Base-by-base conservation (phyloP, 1,139 yeast species). In the Candida sanyaensis region DNA sequence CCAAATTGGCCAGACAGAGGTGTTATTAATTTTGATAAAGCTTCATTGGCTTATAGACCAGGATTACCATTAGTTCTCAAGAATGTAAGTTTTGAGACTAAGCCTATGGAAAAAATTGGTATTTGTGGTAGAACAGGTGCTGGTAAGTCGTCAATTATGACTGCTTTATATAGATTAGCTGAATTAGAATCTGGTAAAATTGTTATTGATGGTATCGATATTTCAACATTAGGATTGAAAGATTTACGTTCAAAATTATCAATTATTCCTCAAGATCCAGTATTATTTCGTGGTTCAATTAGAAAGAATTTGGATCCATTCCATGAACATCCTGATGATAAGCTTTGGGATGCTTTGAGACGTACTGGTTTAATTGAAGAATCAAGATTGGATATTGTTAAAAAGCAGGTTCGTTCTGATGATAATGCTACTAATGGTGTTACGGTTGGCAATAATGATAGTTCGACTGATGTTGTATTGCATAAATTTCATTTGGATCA, bases 231-330 rank as follows among this genome's bases (percentile, higher is more conserved):
- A 57, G 97, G 97, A 6, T 77, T 93, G 55, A 78, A 77, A 47
- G 85, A 84, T 53, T 76, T 93, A 56, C 84, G 99, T 54, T 71
- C 86, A 75, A 62, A 88, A 73, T 88, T 57, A 83, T 69, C 96
- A 1, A 91, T 91, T 57, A 91, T 91, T 64, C 97, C 97, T 11
- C 97, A 91, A 68, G 97, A 91, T 63, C 97, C 97, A 21, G 90
- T 96, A 0, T 70, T 91, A 59, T 91, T 91, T 66, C 77, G 87
- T 10, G 97, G 97, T 46, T 85, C 95, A 0, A 77, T 91, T 48
- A 78, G 91, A 57, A 77, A 85, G 37, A 91, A 91, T 60, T 72
- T 91, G 61, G 97, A 91, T 68, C 92, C 96, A 45, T 71, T 70
- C 48, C 61, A 60, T 31, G 63, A 68, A 50, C 61, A 63, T 49